Evolutionary conservation across 1,139 yeast genomes (phyloP), one percentile per base, ranked within the genome.

Genomic region (Debaryomyces subglobosus): DNA sequence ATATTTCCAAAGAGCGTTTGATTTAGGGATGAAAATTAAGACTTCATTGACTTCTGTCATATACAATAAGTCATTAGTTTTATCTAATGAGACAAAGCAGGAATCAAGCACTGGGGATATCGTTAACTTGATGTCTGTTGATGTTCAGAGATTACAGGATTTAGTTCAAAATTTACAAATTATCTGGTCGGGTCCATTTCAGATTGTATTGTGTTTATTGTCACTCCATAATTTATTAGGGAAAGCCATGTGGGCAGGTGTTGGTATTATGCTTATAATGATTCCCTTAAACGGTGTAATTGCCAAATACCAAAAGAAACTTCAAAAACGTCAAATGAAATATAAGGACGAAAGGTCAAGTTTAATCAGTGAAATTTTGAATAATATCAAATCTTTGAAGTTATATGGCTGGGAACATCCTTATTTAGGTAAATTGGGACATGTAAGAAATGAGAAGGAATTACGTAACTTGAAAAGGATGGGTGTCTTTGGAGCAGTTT

Each of bases 111-210:
- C 97, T n/a, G 99, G 99, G 65, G 99, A 95, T 64, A 90, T 95
- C 60, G 99, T 94, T 47, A 94, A 95, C 62, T 77, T 94, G 61
- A 92, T 92, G 98, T 87, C 97, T 45, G 97, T 94, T 44, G 99
- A 94, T 70, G 89, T 95, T 6, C 98, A 92, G 71, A 81, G 98
- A 69, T 74, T 94, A 50, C 97, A 91, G 68, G 98, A 92, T 62
- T 76, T 92, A 52, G 84, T 89, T 38, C 96, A 91, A 64, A 86
- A 88, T 68, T 84, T 94, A 53, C 92, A 91, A 63, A 80, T 92
- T 51, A 77, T 90, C 46, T 92, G 98, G 97, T 91, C 97, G 0
- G 98, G 97, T 41, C 99, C 99, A 2, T 89, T 92, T 72, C 99
- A 94, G 71, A 85, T 94, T 58, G 58, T 80, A 39, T 71, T 94